Base-by-base conservation (phyloP, 768 basidiomycete species). In the Boletus rubescentipes region DNA sequence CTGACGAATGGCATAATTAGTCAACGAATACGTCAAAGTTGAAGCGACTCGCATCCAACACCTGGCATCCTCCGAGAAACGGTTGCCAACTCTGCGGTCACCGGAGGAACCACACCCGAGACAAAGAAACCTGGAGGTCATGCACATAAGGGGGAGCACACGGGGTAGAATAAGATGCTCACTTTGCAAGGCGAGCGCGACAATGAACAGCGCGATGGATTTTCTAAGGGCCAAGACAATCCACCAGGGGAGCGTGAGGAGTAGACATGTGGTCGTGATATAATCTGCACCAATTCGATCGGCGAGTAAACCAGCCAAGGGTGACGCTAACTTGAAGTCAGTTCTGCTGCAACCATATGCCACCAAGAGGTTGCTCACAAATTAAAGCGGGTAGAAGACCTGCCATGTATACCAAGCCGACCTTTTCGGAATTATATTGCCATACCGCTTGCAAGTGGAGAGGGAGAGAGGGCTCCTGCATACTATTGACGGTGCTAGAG, bases 381-480 rank as follows among this genome's bases (percentile, higher is more conserved):
- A 89, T 70, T 16, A 90, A 63, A 0, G 83, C 80, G 1, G 87
- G 88, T 8, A 86, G 68, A 23, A 86, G 79, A 9, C 79, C 77
- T 9, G 82, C 86, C 52, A 90, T 71, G 64, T 84, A 85, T 15
- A 87, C 77, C n/a, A 89, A 60, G 9, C 89, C 89, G 10, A 87
- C 83, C 64, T 55, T 70, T 67, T n/a, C 65, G 0, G 84, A 74
- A 49, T 75, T 57, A 37, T 80, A 74, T 5, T 67, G 66, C 79
- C 83, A 86, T 8, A 77, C 55, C 11, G 62, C 62, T 56, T 81
- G 77, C 34, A 85, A 63, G 54, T 80, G 81, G 26, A 85, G 65
- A 1, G 85, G 82, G 35, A 86, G 68, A 7, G 83, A 72, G 15
- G 85, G 82, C 47, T 86, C 85, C 59, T 77, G 76, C 46, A 74